Evolutionary conservation across 495 filamentous ascomycete species (phyloP), one percentile per base, ranked within the genome.

Genomic region (Aspergillus avenaceus): DNA sequence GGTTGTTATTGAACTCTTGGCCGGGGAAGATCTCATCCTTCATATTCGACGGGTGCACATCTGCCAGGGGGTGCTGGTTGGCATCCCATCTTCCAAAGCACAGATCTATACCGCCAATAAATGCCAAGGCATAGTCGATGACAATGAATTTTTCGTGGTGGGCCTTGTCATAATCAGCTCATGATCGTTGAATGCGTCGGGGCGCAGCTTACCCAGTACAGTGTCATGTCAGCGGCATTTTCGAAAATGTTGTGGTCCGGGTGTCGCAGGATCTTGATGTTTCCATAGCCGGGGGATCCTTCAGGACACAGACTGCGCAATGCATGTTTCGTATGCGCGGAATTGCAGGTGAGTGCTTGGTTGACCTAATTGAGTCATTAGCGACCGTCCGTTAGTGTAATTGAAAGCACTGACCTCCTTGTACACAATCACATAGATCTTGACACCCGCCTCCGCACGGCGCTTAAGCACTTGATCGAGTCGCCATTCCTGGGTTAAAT

Each of bases 61-160:
- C 92, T 7, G 92, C 77, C 41, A 95, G 77, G 4, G 83, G 81
- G 71, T 97, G 92, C 61, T 95, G 88, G 52, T 87, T 82, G 45
- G 76, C 71, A 54, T 96, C 92, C 91, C 91, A 97, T 22, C 92
- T 81, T 3, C 92, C 92, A 63, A 96, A 97, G 66, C 92, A 97
- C n/a, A 97, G 77, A 68, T 97, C 92, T 26, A 97, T 76, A 2
- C 92, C 92, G 31, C 92, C 92, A 49, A 96, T 90, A 58, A 96
- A 97, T 14, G 90, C 92, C 52, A 92, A 60, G 14, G 81, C 79
- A 66, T 95, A 95, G 68, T 97, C 92, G 45, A 97, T 86, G 25
- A 97, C 88, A 45, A 97, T 84, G 69, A 96, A 88, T 60, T 97
- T 97, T 62, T 97, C 92, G 63, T 97, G 92, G 63, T 97, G 92